Conservation (phyloP, 805 yeast species). For the Pichia exigua region DNA sequence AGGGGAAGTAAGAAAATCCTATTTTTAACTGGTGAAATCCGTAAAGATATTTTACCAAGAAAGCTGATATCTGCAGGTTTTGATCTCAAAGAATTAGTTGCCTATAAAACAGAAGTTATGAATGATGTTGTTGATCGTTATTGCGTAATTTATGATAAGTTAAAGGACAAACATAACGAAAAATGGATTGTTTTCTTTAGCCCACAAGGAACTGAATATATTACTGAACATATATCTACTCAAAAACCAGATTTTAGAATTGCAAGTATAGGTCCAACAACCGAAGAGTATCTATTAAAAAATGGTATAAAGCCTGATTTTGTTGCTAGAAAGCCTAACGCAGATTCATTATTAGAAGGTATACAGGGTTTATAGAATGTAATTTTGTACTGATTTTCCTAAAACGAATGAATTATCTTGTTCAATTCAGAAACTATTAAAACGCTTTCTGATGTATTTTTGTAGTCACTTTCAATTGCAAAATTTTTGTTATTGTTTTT, state of each 20-base stretch:
- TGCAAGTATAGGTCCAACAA: conserved; percentile 92
- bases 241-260: conserved; percentile 30
- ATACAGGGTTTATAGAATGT: conserved; percentile 13
- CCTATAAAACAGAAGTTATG: conserved; percentile 58
- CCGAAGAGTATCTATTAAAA: conserved; percentile 50
- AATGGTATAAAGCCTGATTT: conserved; percentile 51
- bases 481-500: conserved; percentile 26
- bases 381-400: conserved; percentile 6
- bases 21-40: conserved; percentile 79
- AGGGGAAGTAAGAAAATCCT: conserved; percentile 33
- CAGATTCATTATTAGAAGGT: conserved; percentile 44
- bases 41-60: conserved; percentile 75
- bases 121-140: conserved; percentile 34
- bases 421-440: conserved; percentile 66
- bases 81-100: conserved; percentile 48
- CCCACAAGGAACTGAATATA: conserved; percentile 74
- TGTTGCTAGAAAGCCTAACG: conserved; percentile 68
- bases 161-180: conserved; percentile 24
- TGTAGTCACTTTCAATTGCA: conserved; percentile 55
- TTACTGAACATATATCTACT: conserved; percentile 36
- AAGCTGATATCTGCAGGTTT: conserved; percentile 39
- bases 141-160: background rate
- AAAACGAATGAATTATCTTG: conserved; percentile 54
- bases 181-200: conserved; percentile 84
- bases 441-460: conserved; percentile 60